Evolutionary conservation across 1,284 basidiomycete genomes (phyloP), one percentile per base, ranked within the genome.

Genomic region (Golubevia pallescens): DNA sequence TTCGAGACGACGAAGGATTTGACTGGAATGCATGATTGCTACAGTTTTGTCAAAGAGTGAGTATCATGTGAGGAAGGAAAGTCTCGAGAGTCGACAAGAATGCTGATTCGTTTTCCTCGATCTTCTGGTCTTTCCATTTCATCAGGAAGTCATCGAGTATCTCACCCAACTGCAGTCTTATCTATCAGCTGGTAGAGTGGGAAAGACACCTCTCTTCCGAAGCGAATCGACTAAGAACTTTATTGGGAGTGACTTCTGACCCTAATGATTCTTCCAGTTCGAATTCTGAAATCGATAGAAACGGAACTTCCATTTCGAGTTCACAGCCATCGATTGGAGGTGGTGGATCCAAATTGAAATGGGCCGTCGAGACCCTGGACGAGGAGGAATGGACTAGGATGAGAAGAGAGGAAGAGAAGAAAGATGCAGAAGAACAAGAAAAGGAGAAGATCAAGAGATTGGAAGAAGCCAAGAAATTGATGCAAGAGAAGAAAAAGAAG

Each of bases 121-220:
- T 42, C 24, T 19, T 20, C 51, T 14, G 0, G 13, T 1, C 2
- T 55, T 65, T 60, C 48, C 59, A 2, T 38, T 0, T 0, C 13
- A 21, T 19, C 24, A 60, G 55, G 14, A 51, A 54, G 14, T 71
- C 69, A 14, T 52, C 24, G 13, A 75, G 73, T 66, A 75, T 78
- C 21, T 68, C 64, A 20, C 95, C 96, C 55, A 98, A 98, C 86
- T 95, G 78, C 80, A 95, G 94, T 64, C 91, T 98, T 83, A 96
- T 97, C 86, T 97, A 96, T 89, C 94, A 97, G 87, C 89, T 97
- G 52, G 89, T 96, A 78, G 95, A 97, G 83, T 97, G 95, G 86
- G 94, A 95, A 85, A 92, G 94, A 68, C 89, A 90, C 63, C 88
- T 97, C 58, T 74, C 72, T 1, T 69, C 62, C 20, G 73, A 73